These are phyloP conservation scores for Striga hermonthica DNA, from an alignment of 305 asterid species.

Conservation along the genomic window DNA sequence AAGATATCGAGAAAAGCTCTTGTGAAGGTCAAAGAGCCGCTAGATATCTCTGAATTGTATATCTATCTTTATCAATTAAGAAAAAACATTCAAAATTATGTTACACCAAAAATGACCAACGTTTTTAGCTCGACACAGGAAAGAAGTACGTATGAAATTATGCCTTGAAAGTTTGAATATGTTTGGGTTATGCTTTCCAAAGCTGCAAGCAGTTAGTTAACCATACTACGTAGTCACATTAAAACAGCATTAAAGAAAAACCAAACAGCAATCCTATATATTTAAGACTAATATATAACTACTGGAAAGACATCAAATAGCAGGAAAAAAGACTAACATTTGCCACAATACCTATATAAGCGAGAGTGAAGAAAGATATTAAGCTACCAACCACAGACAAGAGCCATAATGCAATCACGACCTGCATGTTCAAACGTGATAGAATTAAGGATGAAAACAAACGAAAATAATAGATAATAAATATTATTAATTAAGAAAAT, in stretches of 20 bases:
- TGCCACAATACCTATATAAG: conserved; percentile 62
- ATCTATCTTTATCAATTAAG: too few relatives aligned
- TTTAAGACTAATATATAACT: too few relatives aligned
- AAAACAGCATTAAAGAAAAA: background rate
- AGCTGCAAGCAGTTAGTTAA: conserved; percentile 8
- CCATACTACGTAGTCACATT: background rate
- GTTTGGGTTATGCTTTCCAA: background rate
- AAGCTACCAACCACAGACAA: conserved; percentile 83
- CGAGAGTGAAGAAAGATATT: conserved; percentile 75
- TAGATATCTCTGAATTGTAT: too few relatives aligned
- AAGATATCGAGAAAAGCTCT: too few relatives aligned
- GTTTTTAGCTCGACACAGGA: background rate
- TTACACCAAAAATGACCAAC: background rate
- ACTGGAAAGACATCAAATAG: background rate
- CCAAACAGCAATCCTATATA: background rate
- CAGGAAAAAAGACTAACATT: conserved; percentile 21
- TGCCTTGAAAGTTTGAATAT: background rate
- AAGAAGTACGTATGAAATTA: background rate
- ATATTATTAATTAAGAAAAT: too few relatives aligned
- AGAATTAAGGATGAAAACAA: too few relatives aligned
- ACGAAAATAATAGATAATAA: too few relatives aligned
- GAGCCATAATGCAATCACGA: conserved; percentile 83
- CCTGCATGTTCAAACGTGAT: conserved; percentile 57
- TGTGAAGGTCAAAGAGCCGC: too few relatives aligned
- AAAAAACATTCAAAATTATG: too few relatives aligned